A percentile compares a stretch with the other conserved stretches of the same genome.
phyloP scores from a whole-genome alignment of 805 yeast species.

The Myxozyma neglecta region DNA sequence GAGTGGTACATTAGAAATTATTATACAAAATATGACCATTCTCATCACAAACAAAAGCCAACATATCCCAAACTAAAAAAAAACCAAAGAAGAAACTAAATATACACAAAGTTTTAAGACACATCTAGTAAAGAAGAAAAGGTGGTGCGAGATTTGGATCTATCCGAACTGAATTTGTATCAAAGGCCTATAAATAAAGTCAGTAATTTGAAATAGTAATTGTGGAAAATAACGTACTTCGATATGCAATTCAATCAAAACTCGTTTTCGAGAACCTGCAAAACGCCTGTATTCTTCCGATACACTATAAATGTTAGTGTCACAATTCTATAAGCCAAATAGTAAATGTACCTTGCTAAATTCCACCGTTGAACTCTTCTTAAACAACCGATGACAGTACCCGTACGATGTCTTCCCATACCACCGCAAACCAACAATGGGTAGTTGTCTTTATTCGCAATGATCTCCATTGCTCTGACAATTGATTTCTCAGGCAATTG shows the following conservation, averaged over 20 bases:
- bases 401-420: conserved; percentile 97
- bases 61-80: background rate
- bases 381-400: conserved; percentile 92
- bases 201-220: background rate
- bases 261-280: conserved; percentile 88
- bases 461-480: conserved; percentile 71
- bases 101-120: background rate
- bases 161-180: conserved; percentile 27
- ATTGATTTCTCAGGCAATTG: conserved; percentile 83
- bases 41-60: background rate
- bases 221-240: conserved; percentile 47
- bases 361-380: conserved; percentile 97
- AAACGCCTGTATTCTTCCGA: conserved; percentile 92
- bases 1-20: no score
- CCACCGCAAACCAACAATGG: conserved; percentile 94
- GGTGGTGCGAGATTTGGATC: conserved; percentile 29
- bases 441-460: conserved; percentile 68
- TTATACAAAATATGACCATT: no score
- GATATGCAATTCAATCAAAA: conserved; percentile 83
- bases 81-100: background rate
- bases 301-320: conserved; percentile 48
- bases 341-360: conserved; percentile 51
- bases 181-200: conserved; percentile 26
- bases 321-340: background rate
- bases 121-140: conserved; percentile 21